phyloP scores from a whole-genome alignment of 2,329 filamentous ascomycete species.

The Xylariaceae sp. region DNA sequence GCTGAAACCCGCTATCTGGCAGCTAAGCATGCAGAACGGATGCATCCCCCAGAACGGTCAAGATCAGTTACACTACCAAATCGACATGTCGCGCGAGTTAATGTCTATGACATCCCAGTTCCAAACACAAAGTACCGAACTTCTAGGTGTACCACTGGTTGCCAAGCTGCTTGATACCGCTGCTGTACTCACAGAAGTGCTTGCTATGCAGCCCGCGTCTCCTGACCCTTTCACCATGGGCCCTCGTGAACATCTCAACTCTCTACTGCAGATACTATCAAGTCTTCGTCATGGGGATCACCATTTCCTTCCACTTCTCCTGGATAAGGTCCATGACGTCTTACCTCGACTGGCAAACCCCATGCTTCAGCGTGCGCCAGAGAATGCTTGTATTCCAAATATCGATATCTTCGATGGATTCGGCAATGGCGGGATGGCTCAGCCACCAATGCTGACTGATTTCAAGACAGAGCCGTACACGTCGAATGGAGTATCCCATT shows the following conservation, averaged over 20 bases:
- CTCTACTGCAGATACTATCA: conserved; percentile 71
- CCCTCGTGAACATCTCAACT: conserved; percentile 75
- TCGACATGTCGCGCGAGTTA: conserved; percentile 68
- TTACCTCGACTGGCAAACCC: conserved; percentile 68
- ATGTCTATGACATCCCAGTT: conserved; percentile 74
- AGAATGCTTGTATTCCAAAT: conserved; percentile 52
- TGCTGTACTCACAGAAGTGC: conserved; percentile 74
- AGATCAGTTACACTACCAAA: conserved; percentile 66
- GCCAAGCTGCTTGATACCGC: conserved; percentile 83
- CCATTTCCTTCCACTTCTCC: conserved; percentile 77
- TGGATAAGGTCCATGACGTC: conserved; percentile 77
- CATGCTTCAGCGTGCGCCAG: conserved; percentile 65
- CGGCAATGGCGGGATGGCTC: conserved; percentile 67
- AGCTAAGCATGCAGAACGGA: conserved; percentile 63
- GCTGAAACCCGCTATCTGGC: conserved; percentile 70
- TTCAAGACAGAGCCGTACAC: conserved; percentile 51
- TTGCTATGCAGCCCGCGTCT: conserved; percentile 68
- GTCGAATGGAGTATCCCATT: conserved; percentile 46
- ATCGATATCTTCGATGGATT: conserved; percentile 73
- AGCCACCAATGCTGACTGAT: conserved; percentile 56
- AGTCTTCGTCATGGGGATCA: conserved; percentile 77
- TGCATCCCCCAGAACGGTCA: conserved; percentile 54
- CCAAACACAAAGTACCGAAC: conserved; percentile 74
- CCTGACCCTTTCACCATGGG: conserved; percentile 68
- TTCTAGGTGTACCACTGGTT: conserved; percentile 77